Conservation (phyloP, 2,329 filamentous ascomycete species). For the Zasmidium cellare region DNA sequence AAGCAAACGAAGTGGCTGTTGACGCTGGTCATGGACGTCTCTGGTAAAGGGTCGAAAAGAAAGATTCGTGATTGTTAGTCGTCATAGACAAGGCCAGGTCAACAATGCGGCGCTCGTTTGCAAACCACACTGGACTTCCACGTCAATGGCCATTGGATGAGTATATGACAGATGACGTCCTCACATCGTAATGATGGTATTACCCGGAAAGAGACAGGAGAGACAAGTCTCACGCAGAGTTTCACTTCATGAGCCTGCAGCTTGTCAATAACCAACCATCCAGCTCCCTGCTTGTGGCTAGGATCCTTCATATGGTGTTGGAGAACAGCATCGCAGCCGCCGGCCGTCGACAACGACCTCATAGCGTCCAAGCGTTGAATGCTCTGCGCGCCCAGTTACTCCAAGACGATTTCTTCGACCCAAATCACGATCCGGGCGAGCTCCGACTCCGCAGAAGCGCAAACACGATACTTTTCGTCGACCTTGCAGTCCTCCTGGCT, state of each 20-base stretch:
- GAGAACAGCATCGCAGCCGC: constrained; percentile 15
- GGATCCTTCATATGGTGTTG: constrained; percentile 12
- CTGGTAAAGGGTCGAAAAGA: background rate
- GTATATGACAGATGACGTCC: background rate
- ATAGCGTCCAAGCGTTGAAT: constrained; percentile 3
- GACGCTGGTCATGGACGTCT: background rate
- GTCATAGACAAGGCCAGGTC: background rate
- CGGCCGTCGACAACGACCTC: background rate
- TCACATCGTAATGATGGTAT: background rate
- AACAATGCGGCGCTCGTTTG: background rate
- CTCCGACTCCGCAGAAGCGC: constrained; percentile 6
- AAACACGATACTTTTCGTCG: constrained; percentile 10
- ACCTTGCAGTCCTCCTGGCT: constrained; percentile 13
- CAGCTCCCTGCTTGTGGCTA: constrained; percentile 7
- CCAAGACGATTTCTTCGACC: constrained; percentile 19
- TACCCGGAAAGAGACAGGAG: background rate
- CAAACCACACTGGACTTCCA: background rate
- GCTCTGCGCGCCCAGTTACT: constrained; percentile 10
- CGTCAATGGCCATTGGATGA: background rate
- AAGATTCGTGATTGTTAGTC: background rate
- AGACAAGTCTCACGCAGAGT: background rate
- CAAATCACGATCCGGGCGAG: constrained; percentile 7
- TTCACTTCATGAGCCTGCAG: constrained; percentile 1
- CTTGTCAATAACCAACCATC: background rate
- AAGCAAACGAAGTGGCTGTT: background rate